Evolutionary conservation across 177 flowering plant species (phyloP), one percentile per base, ranked within the genome.

Genomic region (Vitis hybrid): DNA sequence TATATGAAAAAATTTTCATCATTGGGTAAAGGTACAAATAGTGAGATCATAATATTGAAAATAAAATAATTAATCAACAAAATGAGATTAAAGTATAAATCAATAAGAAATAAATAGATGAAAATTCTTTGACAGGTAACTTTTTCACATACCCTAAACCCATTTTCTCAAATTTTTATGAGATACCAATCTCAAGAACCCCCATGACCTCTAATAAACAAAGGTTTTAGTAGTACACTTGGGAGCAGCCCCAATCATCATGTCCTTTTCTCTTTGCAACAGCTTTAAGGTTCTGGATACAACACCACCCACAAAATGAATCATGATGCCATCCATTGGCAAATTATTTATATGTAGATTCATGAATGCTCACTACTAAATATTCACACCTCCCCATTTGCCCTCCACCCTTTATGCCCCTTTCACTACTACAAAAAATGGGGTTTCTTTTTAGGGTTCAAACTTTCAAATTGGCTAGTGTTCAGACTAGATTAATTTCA

Each of bases 281-380:
- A 72, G 76, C 79, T 70, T 76, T 76, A 14, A 60, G 56, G 48
- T 71, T 62, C 56, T 27, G 50, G 72, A 67, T 58, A 63, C 64
- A 71, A 71, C 69, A 60, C 50, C 62, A 50, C 70, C 69, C 72
- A 72, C 63, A 60, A 4, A 75, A 16, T 27, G 75, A 76, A 76
- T 72, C 75, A 76, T 76, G 79, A 76, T 72, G 66, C 75, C 79
- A 76, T 72, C 79, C 75, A 76, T 76, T 69, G 67, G 35, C 65
- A 52, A 70, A 72, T 64, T 58, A 68, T 72, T 75, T 75, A 55
- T 15, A 27, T 60, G 27, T 65, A 75, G 62, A 15, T 70, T 69
- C 3, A 54, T 52, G 58, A 64, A 55, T 62, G 69, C 69, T 32
- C 0, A 59, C 60, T 12, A 52, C 77, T 56, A 58, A 58, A 16